Base-by-base conservation (phyloP, 2,329 filamentous ascomycete species). In the Aspergillus phoenicis region DNA sequence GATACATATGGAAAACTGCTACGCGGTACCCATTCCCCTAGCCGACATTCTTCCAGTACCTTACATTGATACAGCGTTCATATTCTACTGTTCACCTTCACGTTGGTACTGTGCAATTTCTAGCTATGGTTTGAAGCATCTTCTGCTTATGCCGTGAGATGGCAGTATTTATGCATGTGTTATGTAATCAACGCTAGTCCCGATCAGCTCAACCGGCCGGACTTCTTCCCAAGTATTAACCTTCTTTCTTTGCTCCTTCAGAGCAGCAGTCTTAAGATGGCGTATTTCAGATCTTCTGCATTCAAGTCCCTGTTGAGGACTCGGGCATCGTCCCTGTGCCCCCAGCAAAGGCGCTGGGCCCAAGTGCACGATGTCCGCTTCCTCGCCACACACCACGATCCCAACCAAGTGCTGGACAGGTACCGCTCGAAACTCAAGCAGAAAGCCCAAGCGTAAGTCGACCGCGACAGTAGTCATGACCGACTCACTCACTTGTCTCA, bases 341-440 rank as follows among this genome's bases (percentile, higher is more conserved):
- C 52, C 17, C 71, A 74, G 57, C 94, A 97, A 77, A 87, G 89
- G 59, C 87, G 93, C 74, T 96, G 91, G 90, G 94, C 94, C 2
- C 91, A 91, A 71, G 93, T 97, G 30, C 91, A 96, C 77, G 91
- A 97, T 77, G 88, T 96, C 52, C 91, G 93, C 66, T 96, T 94
- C 82, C 85, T 97, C 49, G 90, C 90, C 63, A 95, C 92, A 15
- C 91, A 93, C 63, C 86, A 86, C 60, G 81, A 86, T 60, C 83
- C 88, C 51, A 75, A 73, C 24, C 83, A 84, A 68, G 82, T 97
- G 41, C 75, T 91, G 65, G 92, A 96, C 66, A 96, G 91, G 77
- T 99, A 99, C 81, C 87, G 86, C 68, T 85, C 89, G 60, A 97
- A 97, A 81, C 88, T 99, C 64, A 85, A 90, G 66, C 81, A 84